Evolutionary conservation across 768 basidiomycete genomes (phyloP).

Genomic region (Agrocybe praecox): DNA sequence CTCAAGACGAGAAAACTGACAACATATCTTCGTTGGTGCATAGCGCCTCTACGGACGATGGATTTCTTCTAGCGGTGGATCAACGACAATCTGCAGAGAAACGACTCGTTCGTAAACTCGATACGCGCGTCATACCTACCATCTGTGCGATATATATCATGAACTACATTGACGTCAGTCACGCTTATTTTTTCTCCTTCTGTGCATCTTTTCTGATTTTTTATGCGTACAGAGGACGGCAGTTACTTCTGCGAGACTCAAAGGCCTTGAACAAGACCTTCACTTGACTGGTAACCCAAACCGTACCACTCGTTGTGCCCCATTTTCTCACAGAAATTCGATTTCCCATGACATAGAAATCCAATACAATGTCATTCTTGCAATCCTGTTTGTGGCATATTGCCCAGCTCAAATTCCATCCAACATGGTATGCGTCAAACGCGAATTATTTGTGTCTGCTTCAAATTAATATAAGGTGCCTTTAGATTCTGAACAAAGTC

Average conservation of each 20-base stretch:
- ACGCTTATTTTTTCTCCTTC: not conserved
- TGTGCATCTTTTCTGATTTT: not conserved
- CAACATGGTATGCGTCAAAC: conserved; percentile 50
- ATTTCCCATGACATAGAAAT: conserved; percentile 13
- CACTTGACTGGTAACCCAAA: conserved; percentile 38
- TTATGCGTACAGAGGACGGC: conserved; percentile 40
- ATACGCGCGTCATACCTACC: conserved; percentile 54
- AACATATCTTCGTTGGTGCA: not conserved
- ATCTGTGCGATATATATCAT: conserved; percentile 61
- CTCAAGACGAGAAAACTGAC: not conserved
- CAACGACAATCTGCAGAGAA: conserved; percentile 28
- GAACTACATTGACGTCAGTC: conserved; percentile 66
- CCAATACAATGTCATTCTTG: conserved; percentile 23
- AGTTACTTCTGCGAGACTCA: conserved; percentile 47
- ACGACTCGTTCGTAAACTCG: conserved; percentile 56
- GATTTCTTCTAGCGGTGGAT: not conserved
- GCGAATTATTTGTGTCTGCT: not conserved
- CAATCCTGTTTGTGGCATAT: conserved; percentile 45
- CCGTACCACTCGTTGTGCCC: too few species aligned
- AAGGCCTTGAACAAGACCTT: conserved; percentile 51
- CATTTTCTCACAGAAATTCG: too few species aligned
- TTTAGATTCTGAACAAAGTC: conserved; percentile 55
- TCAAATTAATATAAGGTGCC: not conserved
- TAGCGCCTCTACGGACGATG: not conserved
- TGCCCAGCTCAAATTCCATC: conserved; percentile 67